Percentiles rank a stretch among this genome's conserved stretches.
Conservation (phyloP, 2,329 filamentous ascomycete species). For the Bipolaris sorokiniana region DNA sequence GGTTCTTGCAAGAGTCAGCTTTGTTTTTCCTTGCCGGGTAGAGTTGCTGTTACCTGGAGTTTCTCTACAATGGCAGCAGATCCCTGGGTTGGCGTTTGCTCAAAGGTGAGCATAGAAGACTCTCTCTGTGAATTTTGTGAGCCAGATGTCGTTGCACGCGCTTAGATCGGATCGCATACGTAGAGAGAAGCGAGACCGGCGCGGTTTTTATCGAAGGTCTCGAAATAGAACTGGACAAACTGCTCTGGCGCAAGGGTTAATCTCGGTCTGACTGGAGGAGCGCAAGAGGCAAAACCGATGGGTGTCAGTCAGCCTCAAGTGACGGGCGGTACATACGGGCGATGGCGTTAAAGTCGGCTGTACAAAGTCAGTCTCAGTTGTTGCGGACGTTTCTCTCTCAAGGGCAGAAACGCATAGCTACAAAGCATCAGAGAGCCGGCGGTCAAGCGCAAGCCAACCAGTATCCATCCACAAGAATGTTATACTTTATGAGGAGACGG, state of each 20-base stretch:
- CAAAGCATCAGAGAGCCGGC: too few species aligned
- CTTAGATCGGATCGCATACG: constrained; percentile 61
- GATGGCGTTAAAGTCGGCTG: constrained; percentile 23
- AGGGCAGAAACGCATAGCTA: not conserved
- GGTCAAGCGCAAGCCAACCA: not conserved
- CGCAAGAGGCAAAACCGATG: not conserved
- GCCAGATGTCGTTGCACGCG: constrained; percentile 1
- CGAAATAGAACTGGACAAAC: constrained; percentile 91
- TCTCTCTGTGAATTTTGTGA: constrained; percentile 54
- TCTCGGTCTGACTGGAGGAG: constrained; percentile 4
- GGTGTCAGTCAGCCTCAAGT: not conserved
- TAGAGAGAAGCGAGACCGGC: constrained; percentile 72
- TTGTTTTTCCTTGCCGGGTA: not conserved
- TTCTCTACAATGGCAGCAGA: constrained; percentile 74
- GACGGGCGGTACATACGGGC: constrained; percentile 16
- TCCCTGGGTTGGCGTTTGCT: constrained; percentile 72
- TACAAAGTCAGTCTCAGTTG: constrained; percentile 5
- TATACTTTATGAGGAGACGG: not conserved
- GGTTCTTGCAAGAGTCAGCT: constrained; percentile 58
- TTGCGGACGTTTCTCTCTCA: not conserved
- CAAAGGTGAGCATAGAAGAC: constrained; percentile 93
- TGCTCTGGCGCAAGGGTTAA: constrained; percentile 64
- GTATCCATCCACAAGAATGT: not conserved
- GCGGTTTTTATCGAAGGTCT: constrained; percentile 79
- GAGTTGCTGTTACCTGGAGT: constrained; percentile 67